Evolutionary conservation across 495 filamentous ascomycete species (phyloP).

Genomic region (Neurospora sp.): DNA sequence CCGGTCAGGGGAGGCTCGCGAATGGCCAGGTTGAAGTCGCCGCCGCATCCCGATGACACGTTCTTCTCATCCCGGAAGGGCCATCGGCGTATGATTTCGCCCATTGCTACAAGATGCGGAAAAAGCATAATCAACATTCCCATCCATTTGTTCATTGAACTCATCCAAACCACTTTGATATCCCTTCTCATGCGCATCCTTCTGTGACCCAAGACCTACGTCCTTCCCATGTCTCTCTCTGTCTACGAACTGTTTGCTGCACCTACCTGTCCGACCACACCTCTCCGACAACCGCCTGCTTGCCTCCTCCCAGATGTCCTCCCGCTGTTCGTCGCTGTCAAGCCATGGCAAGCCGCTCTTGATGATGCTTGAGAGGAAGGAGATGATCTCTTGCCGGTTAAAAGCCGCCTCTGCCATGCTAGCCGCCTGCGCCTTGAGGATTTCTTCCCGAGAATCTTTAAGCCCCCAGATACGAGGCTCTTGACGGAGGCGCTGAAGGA

Average conservation of each 20-base stretch:
- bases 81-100: conserved; percentile 66
- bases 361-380: conserved; percentile 70
- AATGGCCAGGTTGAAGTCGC: conserved; percentile 50
- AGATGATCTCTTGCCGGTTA: conserved; percentile 31
- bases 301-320: conserved; percentile 70
- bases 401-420: conserved; percentile 9
- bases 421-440: conserved; percentile 19
- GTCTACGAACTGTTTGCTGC: neutral
- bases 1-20: conserved; percentile 80
- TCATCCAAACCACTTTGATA: neutral
- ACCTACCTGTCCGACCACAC: conserved; percentile 54
- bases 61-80: conserved; percentile 33
- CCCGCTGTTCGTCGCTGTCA: conserved; percentile 54
- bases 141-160: neutral
- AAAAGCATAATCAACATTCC: neutral
- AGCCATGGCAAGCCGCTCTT: conserved; percentile 68
- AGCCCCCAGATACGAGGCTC: conserved; percentile 34
- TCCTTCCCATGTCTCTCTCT: too few relatives aligned
- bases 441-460: conserved; percentile 16
- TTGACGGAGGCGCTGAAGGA: conserved; percentile 28
- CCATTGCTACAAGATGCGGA: conserved; percentile 52
- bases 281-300: conserved; percentile 70
- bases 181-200: too few relatives aligned
- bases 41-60: too few relatives aligned
- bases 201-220: too few relatives aligned